phyloP scores from a whole-genome alignment of 1,139 yeast species.

The Debaryomyces sp. region DNA sequence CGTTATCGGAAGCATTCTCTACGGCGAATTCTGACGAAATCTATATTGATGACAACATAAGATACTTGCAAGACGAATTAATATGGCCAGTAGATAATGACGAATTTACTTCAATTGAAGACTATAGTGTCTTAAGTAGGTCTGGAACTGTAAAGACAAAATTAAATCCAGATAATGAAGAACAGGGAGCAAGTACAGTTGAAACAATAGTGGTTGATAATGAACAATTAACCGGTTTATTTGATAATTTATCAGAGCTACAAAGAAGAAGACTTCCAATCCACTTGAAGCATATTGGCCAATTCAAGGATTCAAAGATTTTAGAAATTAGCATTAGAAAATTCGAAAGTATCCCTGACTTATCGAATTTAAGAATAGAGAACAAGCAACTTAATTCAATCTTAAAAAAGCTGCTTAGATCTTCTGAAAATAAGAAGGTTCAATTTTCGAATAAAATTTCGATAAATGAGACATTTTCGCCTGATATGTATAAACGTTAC shows the following conservation, averaged over 20 bases:
- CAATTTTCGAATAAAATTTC: constrained; percentile 46
- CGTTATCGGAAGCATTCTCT: background rate
- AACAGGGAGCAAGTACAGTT: constrained; percentile 3
- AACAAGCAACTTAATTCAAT: constrained; percentile 4
- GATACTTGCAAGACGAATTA: constrained; percentile 34
- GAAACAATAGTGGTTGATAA: constrained; percentile 28
- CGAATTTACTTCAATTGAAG: constrained; percentile 12
- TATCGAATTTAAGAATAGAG: constrained; percentile 1
- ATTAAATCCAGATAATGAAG: constrained; percentile 4
- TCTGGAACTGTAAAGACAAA: constrained; percentile 3
- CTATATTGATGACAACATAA: constrained; percentile 40
- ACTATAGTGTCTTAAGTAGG: constrained; percentile 4
- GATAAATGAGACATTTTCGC: constrained; percentile 51
- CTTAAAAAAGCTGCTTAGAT: constrained; percentile 3
- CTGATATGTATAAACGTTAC: constrained; percentile 51
- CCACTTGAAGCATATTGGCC: constrained; percentile 42
- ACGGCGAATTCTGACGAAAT: constrained; percentile 21
- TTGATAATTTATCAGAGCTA: constrained; percentile 28
- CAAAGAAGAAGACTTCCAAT: constrained; percentile 38
- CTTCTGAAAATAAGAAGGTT: constrained; percentile 27
- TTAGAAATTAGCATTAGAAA: constrained; percentile 36
- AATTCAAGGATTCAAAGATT: constrained; percentile 39
- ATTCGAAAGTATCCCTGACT: constrained; percentile 29
- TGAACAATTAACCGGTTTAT: constrained; percentile 33
- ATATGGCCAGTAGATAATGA: constrained; percentile 32